Evolutionary conservation across 305 asterid genomes (phyloP), one percentile per base, ranked within the genome.

Genomic region (Solanum hybrid): DNA sequence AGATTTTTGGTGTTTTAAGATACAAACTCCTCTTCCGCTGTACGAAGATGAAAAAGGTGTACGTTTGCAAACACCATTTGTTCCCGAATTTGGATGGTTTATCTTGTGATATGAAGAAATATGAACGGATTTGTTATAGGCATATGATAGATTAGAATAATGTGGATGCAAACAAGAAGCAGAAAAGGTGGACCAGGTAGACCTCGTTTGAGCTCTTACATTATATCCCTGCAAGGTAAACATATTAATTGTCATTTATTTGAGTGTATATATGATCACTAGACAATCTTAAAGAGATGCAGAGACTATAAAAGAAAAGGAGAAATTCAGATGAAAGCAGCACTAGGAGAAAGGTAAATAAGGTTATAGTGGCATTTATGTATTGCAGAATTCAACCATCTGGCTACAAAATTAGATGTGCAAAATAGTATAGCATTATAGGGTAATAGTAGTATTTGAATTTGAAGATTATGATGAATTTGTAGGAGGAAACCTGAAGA

Each of bases 201-300:
- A 86, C 91, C 92, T 93, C 73, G 92, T 90, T 91, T 89, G 96
- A 89, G 92, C 91, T 83, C 90, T 69, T 89, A 90, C 78, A 87
- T 92, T 96, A 92, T 89, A 90, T 8, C 97, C 96, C 99, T 97
- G 96, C 93, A 94, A 85, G 31, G 74, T 85, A 61, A 57, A 85
- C 31, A 85, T 18, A 51, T 16, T 51, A 51, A 18, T 85, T 10
- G 29, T 18, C 14, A 83, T 83, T 46, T 14, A 82, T 8, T 82
- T 82, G 87, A 46, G 37, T 42, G 5, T 83, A 51, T 16, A 16
- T 51, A 18, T 82, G 29, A 36, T 46, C 73, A 83, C 39, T 9
- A 29, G 40, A 42, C 74, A 46, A 40, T 83, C 4, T 6, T 57
- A 57, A 57, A 57, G 69, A 57, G 69, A 57, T 57, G 69, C 24